phyloP scores from a whole-genome alignment of 1,284 basidiomycete species.

The Trichosporon sp. region DNA sequence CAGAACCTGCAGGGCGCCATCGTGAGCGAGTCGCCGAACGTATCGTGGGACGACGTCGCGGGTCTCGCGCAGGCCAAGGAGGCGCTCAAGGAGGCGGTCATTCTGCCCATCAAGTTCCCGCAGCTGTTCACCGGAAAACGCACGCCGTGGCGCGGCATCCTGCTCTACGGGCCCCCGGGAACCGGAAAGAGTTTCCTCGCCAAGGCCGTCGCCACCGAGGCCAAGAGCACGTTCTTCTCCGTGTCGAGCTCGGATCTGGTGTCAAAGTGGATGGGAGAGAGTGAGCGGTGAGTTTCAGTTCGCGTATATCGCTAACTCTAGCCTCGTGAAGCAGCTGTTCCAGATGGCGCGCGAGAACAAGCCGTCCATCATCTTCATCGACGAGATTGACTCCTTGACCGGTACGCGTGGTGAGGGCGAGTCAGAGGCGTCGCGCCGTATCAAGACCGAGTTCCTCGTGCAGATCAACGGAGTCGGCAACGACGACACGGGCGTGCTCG shows the following conservation, averaged over 20 bases:
- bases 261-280: constrained; percentile 99
- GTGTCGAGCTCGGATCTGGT: constrained; percentile 93
- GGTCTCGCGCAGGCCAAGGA: constrained; percentile 93
- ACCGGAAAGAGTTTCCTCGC: constrained; percentile 91
- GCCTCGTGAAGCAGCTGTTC: constrained; percentile 93
- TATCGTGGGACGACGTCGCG: constrained; percentile 97
- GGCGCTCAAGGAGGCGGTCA: constrained; percentile 94
- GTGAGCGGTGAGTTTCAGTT: constrained; percentile 71
- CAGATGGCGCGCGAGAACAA: constrained; percentile 94
- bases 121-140: constrained; percentile 97
- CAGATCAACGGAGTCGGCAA: constrained; percentile 96
- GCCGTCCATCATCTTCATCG: constrained; percentile 97
- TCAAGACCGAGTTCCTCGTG: constrained; percentile 97
- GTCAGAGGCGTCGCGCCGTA: constrained; percentile 88
- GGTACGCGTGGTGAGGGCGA: constrained; percentile 94
- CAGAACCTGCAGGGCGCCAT: constrained; percentile 84
- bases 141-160: constrained; percentile 92
- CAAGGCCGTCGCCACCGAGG: constrained; percentile 97
- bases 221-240: constrained; percentile 97
- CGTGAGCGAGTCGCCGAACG: constrained; percentile 88
- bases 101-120: constrained; percentile 97
- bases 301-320: constrained; percentile 39
- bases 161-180: constrained; percentile 92
- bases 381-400: constrained; percentile 95
- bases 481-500: constrained; percentile 94